Evolutionary conservation across 768 basidiomycete genomes (phyloP), one percentile per base, ranked within the genome.

Genomic region (Pluteus cervinus): DNA sequence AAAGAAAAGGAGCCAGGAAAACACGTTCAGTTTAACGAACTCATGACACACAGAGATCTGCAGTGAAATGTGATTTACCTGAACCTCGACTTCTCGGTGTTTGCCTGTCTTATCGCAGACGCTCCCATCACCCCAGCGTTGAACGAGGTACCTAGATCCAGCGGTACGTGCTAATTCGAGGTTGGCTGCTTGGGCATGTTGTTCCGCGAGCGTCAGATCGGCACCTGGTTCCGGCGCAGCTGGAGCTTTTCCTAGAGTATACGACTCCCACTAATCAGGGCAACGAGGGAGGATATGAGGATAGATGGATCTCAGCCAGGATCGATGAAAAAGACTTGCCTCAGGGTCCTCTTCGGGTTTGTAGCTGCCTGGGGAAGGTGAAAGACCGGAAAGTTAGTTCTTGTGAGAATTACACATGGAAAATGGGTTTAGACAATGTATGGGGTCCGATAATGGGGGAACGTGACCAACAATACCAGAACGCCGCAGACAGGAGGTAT

Each of bases 1-100:
- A 86, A 96, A 52, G 84, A 90, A 39, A 97, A 98, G 70, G 98
- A 97, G 69, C 96, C 89, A 53, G 94, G 94, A 17, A 99, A 98
- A 60, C 89, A 97, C 60, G 90, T 98, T 8, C 96, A 99, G 62
- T 62, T 87, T 24, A 92, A 97, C 67, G 92, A 92, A 60, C 69
- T 89, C 47, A 88, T n/a, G n/a, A n/a, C n/a, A n/a, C n/a, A n/a
- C n/a, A n/a, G n/a, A n/a, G n/a, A n/a, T n/a, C n/a, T n/a, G n/a
- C n/a, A 18, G 16, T 34, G 32, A 34, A 24, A 35, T 36, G 29
- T 39, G 44, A 59, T 75, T 48, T 46, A 86, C 91, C 79, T 99
- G 96, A 22, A 99, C 82, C 70, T 99, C 93, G 29, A 93, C 83
- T 65, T 90, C 88, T 43, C 96, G 81, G 39, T 73, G 73, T 60